Conservation (phyloP, 2,329 filamentous ascomycete species). For the Phyllosticta paracitricarpa region DNA sequence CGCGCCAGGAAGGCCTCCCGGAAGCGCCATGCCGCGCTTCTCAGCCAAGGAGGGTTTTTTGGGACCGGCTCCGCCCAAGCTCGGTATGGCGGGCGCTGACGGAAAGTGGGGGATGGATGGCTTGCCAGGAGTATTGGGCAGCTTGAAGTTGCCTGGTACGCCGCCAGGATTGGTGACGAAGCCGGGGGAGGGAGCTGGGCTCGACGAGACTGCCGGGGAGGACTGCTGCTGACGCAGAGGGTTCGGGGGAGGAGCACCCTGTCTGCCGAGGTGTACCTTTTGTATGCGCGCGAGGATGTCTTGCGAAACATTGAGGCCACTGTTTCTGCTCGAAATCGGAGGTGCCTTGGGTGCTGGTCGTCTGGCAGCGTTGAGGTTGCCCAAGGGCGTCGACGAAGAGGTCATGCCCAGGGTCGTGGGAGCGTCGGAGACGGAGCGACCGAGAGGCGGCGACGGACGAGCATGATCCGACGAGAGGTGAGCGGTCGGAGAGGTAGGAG, state of each 20-base stretch:
- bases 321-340: constrained; percentile 36
- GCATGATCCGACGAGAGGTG: constrained; percentile 20
- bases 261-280: constrained; percentile 56
- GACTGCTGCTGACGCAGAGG: constrained; percentile 14
- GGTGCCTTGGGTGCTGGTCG: constrained; percentile 38
- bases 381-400: constrained; percentile 73
- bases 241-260: constrained; percentile 41
- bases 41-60: constrained; percentile 55
- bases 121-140: constrained; percentile 27
- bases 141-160: constrained; percentile 34
- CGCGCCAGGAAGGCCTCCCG: constrained; percentile 41
- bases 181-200: constrained; percentile 15
- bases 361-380: constrained; percentile 61
- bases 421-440: constrained; percentile 52
- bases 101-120: constrained; percentile 33
- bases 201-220: constrained; percentile 9
- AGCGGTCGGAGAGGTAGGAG: constrained; percentile 12
- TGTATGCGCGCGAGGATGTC: constrained; percentile 62
- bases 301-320: constrained; percentile 43
- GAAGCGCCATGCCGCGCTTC: constrained; percentile 55
- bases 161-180: constrained; percentile 19
- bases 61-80: constrained; percentile 29
- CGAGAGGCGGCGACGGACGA: constrained; percentile 44
- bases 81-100: constrained; percentile 39
- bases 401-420: constrained; percentile 52